phyloP scores from a whole-genome alignment of 179 eudicot species.

The Carnegiea gigantea region DNA sequence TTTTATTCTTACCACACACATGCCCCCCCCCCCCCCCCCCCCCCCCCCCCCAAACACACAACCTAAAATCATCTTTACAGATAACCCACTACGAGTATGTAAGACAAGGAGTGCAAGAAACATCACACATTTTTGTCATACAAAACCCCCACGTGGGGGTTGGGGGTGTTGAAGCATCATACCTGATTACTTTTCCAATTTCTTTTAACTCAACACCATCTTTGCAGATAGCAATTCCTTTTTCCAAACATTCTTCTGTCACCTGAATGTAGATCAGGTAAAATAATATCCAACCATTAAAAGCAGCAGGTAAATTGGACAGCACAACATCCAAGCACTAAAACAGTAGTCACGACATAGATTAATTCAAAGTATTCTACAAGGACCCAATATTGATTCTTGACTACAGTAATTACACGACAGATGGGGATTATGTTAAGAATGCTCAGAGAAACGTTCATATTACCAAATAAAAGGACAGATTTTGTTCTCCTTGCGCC shows the following conservation, averaged over 20 bases:
- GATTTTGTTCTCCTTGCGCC: background rate
- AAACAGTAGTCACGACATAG: background rate
- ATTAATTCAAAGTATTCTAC: background rate
- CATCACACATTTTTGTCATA: no score
- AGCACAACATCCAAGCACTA: background rate
- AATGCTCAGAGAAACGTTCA: background rate
- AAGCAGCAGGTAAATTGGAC: background rate
- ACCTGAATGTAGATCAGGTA: slow-evolving; percentile 41
- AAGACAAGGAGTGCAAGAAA: background rate
- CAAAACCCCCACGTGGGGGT: no score
- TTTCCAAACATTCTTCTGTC: slow-evolving; percentile 80
- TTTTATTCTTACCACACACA: no score
- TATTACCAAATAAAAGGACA: background rate
- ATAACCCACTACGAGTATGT: no score
- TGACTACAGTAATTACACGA: background rate
- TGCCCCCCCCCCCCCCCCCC: no score
- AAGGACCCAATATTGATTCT: background rate
- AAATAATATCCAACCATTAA: background rate
- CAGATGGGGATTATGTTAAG: background rate
- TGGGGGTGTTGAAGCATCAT: slow-evolving; percentile 2
- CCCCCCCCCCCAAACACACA: no score
- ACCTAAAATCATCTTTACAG: no score
- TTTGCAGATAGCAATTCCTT: slow-evolving; percentile 82
- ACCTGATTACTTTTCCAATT: slow-evolving; percentile 93
- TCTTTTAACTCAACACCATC: slow-evolving; percentile 72